Conservation (phyloP, 2,329 filamentous ascomycete species). For the Akanthomyces uredinophilus region DNA sequence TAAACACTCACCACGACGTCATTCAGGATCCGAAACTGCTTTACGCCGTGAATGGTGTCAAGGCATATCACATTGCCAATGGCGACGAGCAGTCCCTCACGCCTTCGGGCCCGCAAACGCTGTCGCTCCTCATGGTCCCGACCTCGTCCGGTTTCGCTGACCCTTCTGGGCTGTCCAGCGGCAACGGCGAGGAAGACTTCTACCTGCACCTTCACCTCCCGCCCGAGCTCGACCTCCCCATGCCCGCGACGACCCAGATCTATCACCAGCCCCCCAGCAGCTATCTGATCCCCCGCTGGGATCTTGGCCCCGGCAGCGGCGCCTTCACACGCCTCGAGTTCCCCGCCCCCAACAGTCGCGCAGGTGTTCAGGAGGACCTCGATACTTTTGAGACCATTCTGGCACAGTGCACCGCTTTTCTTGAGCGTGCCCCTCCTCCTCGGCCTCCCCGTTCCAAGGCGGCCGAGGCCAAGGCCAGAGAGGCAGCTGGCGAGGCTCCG, state of each 20-base stretch:
- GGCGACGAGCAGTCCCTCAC: constrained; percentile 81
- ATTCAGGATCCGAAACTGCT: constrained; percentile 58
- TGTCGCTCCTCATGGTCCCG: constrained; percentile 93
- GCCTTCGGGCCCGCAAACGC: constrained; percentile 78
- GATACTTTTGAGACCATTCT: constrained; percentile 97
- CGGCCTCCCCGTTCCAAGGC: constrained; percentile 30
- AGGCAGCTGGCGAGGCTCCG: constrained; percentile 39
- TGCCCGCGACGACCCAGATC: constrained; percentile 94
- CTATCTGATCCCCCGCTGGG: constrained; percentile 94
- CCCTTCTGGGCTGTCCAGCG: constrained; percentile 39
- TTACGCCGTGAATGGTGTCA: constrained; percentile 76
- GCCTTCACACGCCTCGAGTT: constrained; percentile 94
- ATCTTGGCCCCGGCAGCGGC: constrained; percentile 79
- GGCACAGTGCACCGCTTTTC: constrained; percentile 94
- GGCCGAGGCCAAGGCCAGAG: constrained; percentile 33
- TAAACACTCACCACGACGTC: not conserved
- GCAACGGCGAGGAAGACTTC: constrained; percentile 78
- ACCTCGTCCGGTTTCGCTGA: constrained; percentile 70
- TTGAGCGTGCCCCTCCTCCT: constrained; percentile 72
- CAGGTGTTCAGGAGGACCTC: constrained; percentile 80
- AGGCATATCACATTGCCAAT: constrained; percentile 85
- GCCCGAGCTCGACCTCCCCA: constrained; percentile 85
- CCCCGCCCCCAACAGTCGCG: constrained; percentile 63
- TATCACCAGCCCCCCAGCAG: constrained; percentile 91
- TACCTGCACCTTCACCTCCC: constrained; percentile 94